A percentile compares a stretch with the other conserved stretches of the same genome.
These are phyloP conservation scores for Silene coronaria DNA, from an alignment of 179 eudicot species.

Conservation along the genomic window DNA sequence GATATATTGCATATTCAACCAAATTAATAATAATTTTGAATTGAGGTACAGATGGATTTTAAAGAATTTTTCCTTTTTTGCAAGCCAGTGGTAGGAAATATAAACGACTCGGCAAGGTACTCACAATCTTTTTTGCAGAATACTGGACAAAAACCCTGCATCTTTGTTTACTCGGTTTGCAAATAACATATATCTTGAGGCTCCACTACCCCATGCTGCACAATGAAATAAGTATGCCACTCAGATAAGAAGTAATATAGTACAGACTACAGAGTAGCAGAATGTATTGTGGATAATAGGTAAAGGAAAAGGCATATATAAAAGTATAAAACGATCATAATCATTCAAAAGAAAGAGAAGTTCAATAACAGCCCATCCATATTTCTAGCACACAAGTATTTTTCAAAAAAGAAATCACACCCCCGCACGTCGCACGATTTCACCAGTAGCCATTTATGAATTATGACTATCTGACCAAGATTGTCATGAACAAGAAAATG, in stretches of 20 bases:
- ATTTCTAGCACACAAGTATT: background rate
- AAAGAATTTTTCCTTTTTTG: background rate
- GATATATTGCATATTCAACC: background rate
- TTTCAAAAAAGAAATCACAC: background rate
- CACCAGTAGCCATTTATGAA: background rate
- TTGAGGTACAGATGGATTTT: background rate
- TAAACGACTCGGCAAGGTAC: constrained; percentile 8
- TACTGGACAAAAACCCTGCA: constrained; percentile 10
- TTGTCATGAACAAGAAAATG: background rate
- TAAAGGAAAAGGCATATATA: background rate
- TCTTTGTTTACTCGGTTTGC: constrained; percentile 16
- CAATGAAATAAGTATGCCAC: constrained; percentile 18
- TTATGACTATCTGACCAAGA: background rate
- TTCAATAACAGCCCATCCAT: background rate
- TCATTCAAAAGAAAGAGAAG: background rate
- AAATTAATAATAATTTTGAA: background rate
- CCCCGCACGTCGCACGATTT: background rate
- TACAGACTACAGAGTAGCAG: background rate
- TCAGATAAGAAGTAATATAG: constrained; percentile 4
- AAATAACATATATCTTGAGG: constrained; percentile 17
- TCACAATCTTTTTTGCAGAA: constrained; percentile 29
- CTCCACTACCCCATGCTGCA: constrained; percentile 21
- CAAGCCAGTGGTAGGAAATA: background rate
- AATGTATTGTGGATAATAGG: background rate
- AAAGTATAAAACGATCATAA: background rate